Conservation (phyloP, 352 stramenopile genomes). For the Pythium periplocum region DNA sequence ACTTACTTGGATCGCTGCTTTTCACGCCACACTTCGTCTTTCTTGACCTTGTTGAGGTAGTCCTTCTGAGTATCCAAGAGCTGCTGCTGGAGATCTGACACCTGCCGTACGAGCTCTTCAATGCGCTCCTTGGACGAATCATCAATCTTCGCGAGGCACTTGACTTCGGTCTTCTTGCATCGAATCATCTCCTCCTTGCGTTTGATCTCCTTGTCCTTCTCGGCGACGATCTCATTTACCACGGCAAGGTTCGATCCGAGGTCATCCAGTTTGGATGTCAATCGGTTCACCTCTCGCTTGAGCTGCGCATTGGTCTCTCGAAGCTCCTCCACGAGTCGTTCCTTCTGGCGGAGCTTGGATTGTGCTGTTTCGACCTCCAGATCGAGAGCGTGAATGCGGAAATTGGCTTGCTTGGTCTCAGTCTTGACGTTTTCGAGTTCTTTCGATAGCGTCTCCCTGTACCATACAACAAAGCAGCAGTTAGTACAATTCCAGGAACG, state of each 20-base stretch:
- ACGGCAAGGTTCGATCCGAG: conserved; percentile 39
- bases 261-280: conserved; percentile 44
- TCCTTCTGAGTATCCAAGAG: conserved; percentile 77
- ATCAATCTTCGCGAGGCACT: conserved; percentile 69
- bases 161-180: conserved; percentile 76
- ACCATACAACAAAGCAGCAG: too few relatives aligned
- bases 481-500: background rate
- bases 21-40: conserved; percentile 56
- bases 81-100: conserved; percentile 62
- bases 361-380: conserved; percentile 73
- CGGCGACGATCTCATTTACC: conserved; percentile 41
- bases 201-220: conserved; percentile 58
- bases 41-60: conserved; percentile 77
- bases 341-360: conserved; percentile 67
- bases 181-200: conserved; percentile 60
- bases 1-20: conserved; percentile 52
- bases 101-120: conserved; percentile 67
- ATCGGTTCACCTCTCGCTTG: conserved; percentile 56
- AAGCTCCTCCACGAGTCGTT: conserved; percentile 64
- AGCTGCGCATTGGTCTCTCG: conserved; percentile 54
- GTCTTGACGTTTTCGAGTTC: conserved; percentile 61
- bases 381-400: conserved; percentile 69
- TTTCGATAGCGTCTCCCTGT: conserved; percentile 56
- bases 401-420: conserved; percentile 65
- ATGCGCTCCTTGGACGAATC: conserved; percentile 75